Evolutionary conservation across 352 stramenopile genomes (phyloP), one percentile per base, ranked within the genome.

Genomic region (Phytophthora foliorum): DNA sequence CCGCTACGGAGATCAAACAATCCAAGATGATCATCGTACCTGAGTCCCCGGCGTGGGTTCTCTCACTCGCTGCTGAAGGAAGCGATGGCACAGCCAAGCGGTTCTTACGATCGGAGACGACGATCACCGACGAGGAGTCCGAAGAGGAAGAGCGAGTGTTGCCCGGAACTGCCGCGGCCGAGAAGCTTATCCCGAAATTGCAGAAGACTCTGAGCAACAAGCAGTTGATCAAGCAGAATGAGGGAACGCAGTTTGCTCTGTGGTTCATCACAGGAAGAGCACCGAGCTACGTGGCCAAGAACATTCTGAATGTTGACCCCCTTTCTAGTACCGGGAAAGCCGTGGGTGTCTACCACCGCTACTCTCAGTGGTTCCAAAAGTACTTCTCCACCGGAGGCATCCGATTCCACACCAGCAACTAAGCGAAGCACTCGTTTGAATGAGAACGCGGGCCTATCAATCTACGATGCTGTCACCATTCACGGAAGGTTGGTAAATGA

Each of bases 151-250:
- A 48, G 41, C 17, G 41, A 6, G 41, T 48, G 41, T 11, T 48
- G 41, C 41, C 41, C 17, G 19, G 19, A 21, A 48, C 41, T 8
- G 41, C 41, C n/a, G 41, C n/a, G 16, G 41, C 41, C n/a, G 21
- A 48, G 6, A 25, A 48, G 41, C 41, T 48, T 8, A 25, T 48
- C n/a, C 41, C 41, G 8, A 48, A 48, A 19, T 27, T 48, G n/a
- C n/a, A 48, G 41, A 48, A 48, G 21, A 19, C 14, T 13, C 41
- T 48, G 41, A 48, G 41, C 41, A 48, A 48, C 41, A 48, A 48
- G 41, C 16, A 48, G n/a, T 25, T 48, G 19, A 2, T 48, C 17
- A 16, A 2, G 0, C 41, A 48, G 41, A 48, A 48, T 6, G 41
- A 48, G 41, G 21, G 16, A 13, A 25, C 41, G 19, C 19, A 24